Conservation (phyloP, 2,329 filamentous ascomycete species). For the Aspergillus pseudonomiae region DNA sequence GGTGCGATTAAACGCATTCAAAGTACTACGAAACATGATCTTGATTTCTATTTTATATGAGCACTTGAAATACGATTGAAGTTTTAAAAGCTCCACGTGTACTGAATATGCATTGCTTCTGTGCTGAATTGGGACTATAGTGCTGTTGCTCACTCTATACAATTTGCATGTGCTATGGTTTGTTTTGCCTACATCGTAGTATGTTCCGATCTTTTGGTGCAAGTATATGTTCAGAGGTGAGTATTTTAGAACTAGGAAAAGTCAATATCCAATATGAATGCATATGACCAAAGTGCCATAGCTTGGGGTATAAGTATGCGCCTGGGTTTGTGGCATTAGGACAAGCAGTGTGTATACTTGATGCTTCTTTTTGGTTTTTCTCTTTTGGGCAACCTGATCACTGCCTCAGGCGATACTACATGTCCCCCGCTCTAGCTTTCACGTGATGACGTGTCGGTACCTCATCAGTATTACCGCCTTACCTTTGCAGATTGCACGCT, state of each 20-base stretch:
- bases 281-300: not conserved
- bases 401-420: not conserved
- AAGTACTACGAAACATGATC: not conserved
- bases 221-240: not conserved
- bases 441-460: conserved; percentile 17
- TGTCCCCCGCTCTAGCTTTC: conserved; percentile 3
- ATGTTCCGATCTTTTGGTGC: not conserved
- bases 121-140: not conserved
- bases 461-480: conserved; percentile 7
- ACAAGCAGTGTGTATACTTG: not conserved
- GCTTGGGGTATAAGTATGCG: not conserved
- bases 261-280: not conserved
- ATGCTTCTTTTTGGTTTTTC: not conserved
- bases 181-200: not conserved
- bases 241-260: not conserved
- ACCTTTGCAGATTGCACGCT: not conserved
- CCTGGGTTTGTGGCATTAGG: not conserved
- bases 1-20: not conserved
- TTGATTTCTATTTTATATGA: not conserved
- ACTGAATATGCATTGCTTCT: not conserved
- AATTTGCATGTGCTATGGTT: not conserved
- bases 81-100: not conserved
- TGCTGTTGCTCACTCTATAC: not conserved
- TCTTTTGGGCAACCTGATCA: not conserved
- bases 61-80: not conserved